Evolutionary conservation across 2,329 filamentous ascomycete genomes (phyloP).

Genomic region (Talaromyces verruculosus): DNA sequence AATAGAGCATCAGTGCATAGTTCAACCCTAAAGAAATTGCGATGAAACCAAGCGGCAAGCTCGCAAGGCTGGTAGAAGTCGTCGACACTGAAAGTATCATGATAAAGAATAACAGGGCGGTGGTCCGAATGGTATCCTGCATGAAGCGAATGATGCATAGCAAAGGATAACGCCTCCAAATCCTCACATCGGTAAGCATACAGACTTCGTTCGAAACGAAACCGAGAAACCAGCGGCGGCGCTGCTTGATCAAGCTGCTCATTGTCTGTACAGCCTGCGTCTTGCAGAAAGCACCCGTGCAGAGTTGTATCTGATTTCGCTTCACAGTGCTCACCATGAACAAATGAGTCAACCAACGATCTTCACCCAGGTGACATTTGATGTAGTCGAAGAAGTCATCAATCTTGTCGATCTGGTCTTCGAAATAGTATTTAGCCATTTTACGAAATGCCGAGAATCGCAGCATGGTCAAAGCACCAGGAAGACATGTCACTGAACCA

Average conservation of each 20-base stretch:
- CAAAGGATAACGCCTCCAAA: constrained; percentile 89
- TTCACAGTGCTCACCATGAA: constrained; percentile 98
- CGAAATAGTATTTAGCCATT: constrained; percentile 99
- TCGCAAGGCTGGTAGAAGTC: constrained; percentile 72
- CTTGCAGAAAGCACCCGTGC: constrained; percentile 96
- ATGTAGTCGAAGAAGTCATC: constrained; percentile 96
- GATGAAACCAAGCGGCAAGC: constrained; percentile 90
- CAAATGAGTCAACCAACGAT: constrained; percentile 93
- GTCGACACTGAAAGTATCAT: constrained; percentile 84
- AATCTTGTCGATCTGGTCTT: constrained; percentile 92
- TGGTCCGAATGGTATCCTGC: constrained; percentile 95
- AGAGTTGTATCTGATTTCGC: constrained; percentile 95
- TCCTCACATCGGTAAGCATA: constrained; percentile 90
- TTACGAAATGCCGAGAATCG: constrained; percentile 93
- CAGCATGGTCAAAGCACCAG: constrained; percentile 91
- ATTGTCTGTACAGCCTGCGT: constrained; percentile 94
- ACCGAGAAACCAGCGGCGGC: constrained; percentile 92
- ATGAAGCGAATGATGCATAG: constrained; percentile 84
- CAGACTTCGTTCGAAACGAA: constrained; percentile 98
- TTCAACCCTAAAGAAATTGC: constrained; percentile 89
- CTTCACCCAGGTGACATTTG: constrained; percentile 92
- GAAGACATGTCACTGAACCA: constrained; percentile 89
- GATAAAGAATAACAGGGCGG: constrained; percentile 89
- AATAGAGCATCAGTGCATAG: constrained; percentile 95
- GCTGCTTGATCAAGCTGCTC: constrained; percentile 82